Conservation (phyloP, 495 filamentous ascomycete genomes). For the Tuber indicum region DNA sequence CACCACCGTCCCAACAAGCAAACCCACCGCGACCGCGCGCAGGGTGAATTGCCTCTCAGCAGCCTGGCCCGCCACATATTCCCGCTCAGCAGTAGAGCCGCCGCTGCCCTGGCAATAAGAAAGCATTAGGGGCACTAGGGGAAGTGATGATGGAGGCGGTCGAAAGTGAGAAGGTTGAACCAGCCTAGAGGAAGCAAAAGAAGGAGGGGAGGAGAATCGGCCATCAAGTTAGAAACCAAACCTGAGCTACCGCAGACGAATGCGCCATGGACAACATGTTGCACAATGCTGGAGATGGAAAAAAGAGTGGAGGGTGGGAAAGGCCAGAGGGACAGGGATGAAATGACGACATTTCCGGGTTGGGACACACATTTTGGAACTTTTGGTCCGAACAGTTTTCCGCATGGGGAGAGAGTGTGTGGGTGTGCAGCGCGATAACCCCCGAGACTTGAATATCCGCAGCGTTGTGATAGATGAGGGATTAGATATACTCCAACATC, state of each 20-base stretch:
- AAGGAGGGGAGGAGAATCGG: neutral
- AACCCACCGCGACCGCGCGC: conserved; percentile 70
- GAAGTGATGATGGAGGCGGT: neutral
- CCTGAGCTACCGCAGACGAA: neutral
- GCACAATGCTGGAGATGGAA: neutral
- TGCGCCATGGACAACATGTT: neutral
- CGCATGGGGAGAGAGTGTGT: neutral
- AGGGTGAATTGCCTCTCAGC: conserved; percentile 62
- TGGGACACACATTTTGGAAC: neutral
- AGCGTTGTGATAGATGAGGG: neutral
- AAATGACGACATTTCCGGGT: neutral
- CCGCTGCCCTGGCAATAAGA: neutral
- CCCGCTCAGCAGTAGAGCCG: neutral
- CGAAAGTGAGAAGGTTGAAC: neutral
- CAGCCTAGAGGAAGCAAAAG: neutral
- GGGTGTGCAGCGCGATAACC: neutral
- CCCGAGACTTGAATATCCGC: neutral
- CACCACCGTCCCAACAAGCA: conserved; percentile 74
- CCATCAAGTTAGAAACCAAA: neutral
- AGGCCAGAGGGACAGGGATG: neutral
- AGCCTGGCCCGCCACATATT: neutral
- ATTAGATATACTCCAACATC: neutral
- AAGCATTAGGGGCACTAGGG: neutral
- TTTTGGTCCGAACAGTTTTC: neutral
- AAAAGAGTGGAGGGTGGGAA: neutral